phyloP scores from a whole-genome alignment of 177 flowering plant genomes.

The Vitis hybrid region DNA sequence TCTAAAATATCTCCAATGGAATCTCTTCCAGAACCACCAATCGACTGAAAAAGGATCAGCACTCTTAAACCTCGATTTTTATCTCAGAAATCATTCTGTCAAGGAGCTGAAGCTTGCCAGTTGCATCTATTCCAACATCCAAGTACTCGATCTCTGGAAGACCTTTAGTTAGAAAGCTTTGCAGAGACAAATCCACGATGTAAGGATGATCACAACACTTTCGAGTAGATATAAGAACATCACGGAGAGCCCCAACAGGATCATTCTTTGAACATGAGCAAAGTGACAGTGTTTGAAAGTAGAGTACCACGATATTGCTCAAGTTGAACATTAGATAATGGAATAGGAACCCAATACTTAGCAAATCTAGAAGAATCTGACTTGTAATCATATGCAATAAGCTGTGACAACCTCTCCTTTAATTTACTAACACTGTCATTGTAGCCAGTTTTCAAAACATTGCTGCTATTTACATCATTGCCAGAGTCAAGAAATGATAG shows the following conservation, averaged over 20 bases:
- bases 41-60: constrained; percentile 71
- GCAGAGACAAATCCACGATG: constrained; percentile 50
- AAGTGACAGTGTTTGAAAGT: constrained; percentile 54
- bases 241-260: constrained; percentile 56
- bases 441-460: constrained; percentile 19
- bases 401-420: constrained; percentile 47
- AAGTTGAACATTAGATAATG: constrained; percentile 72
- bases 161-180: constrained; percentile 36
- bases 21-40: constrained; percentile 47
- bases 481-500: constrained; percentile 47
- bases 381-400: constrained; percentile 39
- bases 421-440: constrained; percentile 29
- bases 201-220: constrained; percentile 97
- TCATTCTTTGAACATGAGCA: constrained; percentile 61
- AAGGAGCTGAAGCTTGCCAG: constrained; percentile 83
- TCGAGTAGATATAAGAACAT: constrained; percentile 47
- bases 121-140: constrained; percentile 78
- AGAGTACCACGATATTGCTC: constrained; percentile 82
- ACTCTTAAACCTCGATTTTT: constrained; percentile 47
- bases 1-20: constrained; percentile 72
- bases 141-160: constrained; percentile 37
- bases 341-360: constrained; percentile 91
- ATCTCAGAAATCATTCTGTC: constrained; percentile 64
- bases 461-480: constrained; percentile 5
- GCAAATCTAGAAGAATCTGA: constrained; percentile 52